Evolutionary conservation across 2,329 filamentous ascomycete species (phyloP).

Genomic region (Aspergillus aculeatus): DNA sequence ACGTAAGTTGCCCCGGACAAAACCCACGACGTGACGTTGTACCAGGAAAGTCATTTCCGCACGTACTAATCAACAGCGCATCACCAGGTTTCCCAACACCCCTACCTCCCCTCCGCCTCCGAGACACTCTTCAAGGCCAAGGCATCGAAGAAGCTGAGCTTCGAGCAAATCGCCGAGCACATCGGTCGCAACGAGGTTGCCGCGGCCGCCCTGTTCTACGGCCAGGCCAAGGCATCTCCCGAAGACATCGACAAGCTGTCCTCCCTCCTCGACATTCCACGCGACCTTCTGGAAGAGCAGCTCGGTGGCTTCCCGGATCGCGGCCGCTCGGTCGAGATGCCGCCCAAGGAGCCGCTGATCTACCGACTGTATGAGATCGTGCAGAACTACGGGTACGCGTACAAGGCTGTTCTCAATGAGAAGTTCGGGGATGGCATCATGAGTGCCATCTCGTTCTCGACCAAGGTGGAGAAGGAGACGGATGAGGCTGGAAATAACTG

Average conservation of each 20-base stretch:
- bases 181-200: conserved; percentile 80
- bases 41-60: not conserved
- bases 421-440: conserved; percentile 95
- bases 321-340: conserved; percentile 76
- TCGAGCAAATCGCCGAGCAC: conserved; percentile 71
- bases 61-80: conserved; percentile 7
- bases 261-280: conserved; percentile 61
- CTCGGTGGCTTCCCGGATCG: conserved; percentile 76
- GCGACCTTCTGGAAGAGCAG: conserved; percentile 58
- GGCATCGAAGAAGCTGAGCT: conserved; percentile 70
- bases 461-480: conserved; percentile 89
- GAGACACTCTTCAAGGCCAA: conserved; percentile 79
- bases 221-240: conserved; percentile 70
- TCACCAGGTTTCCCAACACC: conserved; percentile 35
- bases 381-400: conserved; percentile 95
- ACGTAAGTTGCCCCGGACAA: conserved; percentile 31
- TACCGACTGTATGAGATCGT: conserved; percentile 92
- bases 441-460: conserved; percentile 90
- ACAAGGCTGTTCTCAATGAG: conserved; percentile 93
- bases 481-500: conserved; percentile 78
- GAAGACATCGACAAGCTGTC: conserved; percentile 70
- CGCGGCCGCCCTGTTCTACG: conserved; percentile 86
- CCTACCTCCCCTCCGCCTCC: conserved; percentile 69
- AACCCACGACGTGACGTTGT: not conserved
- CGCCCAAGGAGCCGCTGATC: conserved; percentile 79